Evolutionary conservation across 2,329 filamentous ascomycete species (phyloP), one percentile per base, ranked within the genome.

Genomic region (Xylaria arbuscula): DNA sequence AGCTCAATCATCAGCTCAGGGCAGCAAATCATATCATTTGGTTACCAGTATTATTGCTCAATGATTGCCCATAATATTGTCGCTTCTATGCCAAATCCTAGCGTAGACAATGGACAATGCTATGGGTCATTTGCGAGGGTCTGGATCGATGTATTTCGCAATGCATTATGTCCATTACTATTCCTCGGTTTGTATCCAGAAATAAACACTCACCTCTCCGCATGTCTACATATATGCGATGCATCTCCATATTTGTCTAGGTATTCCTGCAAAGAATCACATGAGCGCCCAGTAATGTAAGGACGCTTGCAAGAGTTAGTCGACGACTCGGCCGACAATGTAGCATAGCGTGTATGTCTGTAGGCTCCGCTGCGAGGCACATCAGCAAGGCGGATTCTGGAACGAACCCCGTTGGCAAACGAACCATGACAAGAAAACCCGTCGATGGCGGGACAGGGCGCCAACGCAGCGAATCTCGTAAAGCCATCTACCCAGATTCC

Each of bases 391-490:
- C 67, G 42, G 63, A 66, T 36, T 66, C 56, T 28, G 11, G 48
- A 40, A 53, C 56, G 40, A 42, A 56, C 63, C 48, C 55, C 54
- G 59, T 61, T 61, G 38, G 13, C 28, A 42, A 48, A 42, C 22
- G 45, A 61, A 53, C 61, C 38, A 59, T 56, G 28, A 15, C 9
- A 10, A 58, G 48, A 58, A 47, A 62, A 54, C 40, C 61, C 61
- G 22, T 58, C 55, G 55, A 57, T 61, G 36, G 60, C n/a, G 54
- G 40, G 40, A 19, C 57, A 58, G 28, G 54, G 66, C 63, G 69
- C 66, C 69, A 71, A 62, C 66, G 51, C 59, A 68, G 59, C 59
- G 61, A 67, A 60, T 50, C 50, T 64, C 60, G 62, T 69, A 51
- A 58, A 69, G 64, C 50, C 28, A 45, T 63, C 28, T 45, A 45